Percentiles rank a stretch among this genome's conserved stretches.
Conservation (phyloP, 805 yeast species). For the Suhomyces emberorum region DNA sequence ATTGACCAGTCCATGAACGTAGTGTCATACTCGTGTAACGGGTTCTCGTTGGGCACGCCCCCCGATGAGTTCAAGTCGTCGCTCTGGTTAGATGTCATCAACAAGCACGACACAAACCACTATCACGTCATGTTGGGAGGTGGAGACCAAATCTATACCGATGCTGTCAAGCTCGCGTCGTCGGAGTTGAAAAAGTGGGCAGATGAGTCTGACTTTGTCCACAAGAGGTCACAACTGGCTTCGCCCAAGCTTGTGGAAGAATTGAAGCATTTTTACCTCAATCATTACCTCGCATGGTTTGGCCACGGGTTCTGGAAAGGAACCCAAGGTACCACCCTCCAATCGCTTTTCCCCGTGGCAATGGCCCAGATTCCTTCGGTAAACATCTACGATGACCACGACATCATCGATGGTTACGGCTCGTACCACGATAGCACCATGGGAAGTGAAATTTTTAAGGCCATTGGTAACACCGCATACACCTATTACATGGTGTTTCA, state of each 20-base stretch:
- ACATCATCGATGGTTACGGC: conserved; percentile 94
- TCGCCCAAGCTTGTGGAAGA: conserved; percentile 50
- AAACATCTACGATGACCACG: conserved; percentile 92
- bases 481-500: conserved; percentile 89
- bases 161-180: conserved; percentile 64
- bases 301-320: conserved; percentile 89
- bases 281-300: conserved; percentile 81
- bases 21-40: conserved; percentile 85
- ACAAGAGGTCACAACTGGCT: conserved; percentile 38
- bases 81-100: conserved; percentile 82
- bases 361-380: conserved; percentile 80
- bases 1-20: conserved; percentile 68
- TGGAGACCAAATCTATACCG: conserved; percentile 94
- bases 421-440: conserved; percentile 77
- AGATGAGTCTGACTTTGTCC: conserved; percentile 45
- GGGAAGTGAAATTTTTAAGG: conserved; percentile 62
- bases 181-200: conserved; percentile 61
- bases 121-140: conserved; percentile 97
- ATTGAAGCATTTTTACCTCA: conserved; percentile 63
- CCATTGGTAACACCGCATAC: conserved; percentile 77
- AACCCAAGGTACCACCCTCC: conserved; percentile 58
- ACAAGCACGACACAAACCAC: conserved; percentile 53
- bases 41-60: conserved; percentile 74
- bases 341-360: conserved; percentile 67
- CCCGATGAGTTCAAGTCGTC: conserved; percentile 67